A percentile compares a stretch with the other conserved stretches of the same genome.
Conservation (phyloP, 163 green algal species). For the Chloromonas sp. region DNA sequence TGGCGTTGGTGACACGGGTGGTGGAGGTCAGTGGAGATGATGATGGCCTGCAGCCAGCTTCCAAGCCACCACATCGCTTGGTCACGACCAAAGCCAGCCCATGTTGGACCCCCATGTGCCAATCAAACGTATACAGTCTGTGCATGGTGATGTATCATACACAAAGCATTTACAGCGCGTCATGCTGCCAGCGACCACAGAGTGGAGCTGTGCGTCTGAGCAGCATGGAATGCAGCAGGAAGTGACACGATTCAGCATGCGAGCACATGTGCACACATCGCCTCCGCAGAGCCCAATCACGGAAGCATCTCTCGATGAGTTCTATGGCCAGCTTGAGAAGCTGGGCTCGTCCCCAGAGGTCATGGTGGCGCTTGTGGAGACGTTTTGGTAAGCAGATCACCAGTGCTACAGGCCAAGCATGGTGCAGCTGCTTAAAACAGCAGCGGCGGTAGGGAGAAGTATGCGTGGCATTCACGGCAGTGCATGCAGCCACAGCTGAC, state of each 20-base stretch:
- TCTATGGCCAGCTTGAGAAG: conserved; percentile 3
- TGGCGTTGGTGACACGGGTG: neutral
- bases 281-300: neutral
- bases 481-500: neutral
- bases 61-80: neutral
- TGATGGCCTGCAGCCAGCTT: neutral
- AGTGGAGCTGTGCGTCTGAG: no score
- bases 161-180: no score
- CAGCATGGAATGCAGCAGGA: no score
- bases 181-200: no score
- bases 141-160: no score
- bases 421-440: neutral
- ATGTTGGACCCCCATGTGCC: no score
- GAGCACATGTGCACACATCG: neutral
- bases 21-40: neutral
- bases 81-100: neutral
- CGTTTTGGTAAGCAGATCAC: conserved; percentile 4
- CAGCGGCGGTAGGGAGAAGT: no score
- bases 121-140: no score
- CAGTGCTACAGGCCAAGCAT: neutral
- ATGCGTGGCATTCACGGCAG: no score
- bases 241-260: no score
- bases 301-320: conserved; percentile 5
- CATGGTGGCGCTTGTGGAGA: neutral
- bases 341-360: conserved; percentile 1